These are phyloP conservation scores for Aspergillus heteromorphus DNA, from an alignment of 495 filamentous ascomycete species.

Conservation along the genomic window DNA sequence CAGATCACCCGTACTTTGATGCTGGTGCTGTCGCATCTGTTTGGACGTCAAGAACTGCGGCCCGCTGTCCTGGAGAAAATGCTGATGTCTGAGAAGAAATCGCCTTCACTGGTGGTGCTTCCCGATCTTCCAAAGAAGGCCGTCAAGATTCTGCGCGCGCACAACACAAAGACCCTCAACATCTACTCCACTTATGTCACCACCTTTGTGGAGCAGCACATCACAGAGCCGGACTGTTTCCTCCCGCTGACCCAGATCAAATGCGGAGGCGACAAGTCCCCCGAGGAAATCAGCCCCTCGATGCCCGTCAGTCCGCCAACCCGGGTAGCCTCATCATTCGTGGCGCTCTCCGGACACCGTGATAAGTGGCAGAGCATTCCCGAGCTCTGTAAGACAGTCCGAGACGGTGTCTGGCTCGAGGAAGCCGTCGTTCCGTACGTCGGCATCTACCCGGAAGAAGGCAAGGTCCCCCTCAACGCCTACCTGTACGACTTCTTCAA, in stretches of 20 bases:
- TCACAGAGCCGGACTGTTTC: slow-evolving; percentile 40
- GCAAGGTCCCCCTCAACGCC: slow-evolving; percentile 53
- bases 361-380: slow-evolving; percentile 57
- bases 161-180: slow-evolving; percentile 56
- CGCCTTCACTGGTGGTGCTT: slow-evolving; percentile 56
- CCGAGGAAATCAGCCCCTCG: slow-evolving; percentile 9
- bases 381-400: slow-evolving; percentile 57
- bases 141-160: slow-evolving; percentile 46
- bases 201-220: slow-evolving; percentile 61
- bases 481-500: slow-evolving; percentile 73
- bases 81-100: slow-evolving; percentile 36
- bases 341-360: slow-evolving; percentile 61
- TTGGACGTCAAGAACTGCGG: slow-evolving; percentile 49
- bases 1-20: slow-evolving; percentile 47
- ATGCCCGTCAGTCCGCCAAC: slow-evolving; percentile 16
- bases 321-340: slow-evolving; percentile 58
- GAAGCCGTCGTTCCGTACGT: slow-evolving; percentile 64
- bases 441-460: slow-evolving; percentile 48
- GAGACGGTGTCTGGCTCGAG: slow-evolving; percentile 66
- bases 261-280: slow-evolving; percentile 28
- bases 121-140: slow-evolving; percentile 56
- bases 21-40: slow-evolving; percentile 64
- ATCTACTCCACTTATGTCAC: slow-evolving; percentile 63
- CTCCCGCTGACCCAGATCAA: slow-evolving; percentile 55
- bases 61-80: slow-evolving; percentile 37